Evolutionary conservation across 257 asterid species (phyloP), one percentile per base, ranked within the genome.

Genomic region (Capsicum chinense): DNA sequence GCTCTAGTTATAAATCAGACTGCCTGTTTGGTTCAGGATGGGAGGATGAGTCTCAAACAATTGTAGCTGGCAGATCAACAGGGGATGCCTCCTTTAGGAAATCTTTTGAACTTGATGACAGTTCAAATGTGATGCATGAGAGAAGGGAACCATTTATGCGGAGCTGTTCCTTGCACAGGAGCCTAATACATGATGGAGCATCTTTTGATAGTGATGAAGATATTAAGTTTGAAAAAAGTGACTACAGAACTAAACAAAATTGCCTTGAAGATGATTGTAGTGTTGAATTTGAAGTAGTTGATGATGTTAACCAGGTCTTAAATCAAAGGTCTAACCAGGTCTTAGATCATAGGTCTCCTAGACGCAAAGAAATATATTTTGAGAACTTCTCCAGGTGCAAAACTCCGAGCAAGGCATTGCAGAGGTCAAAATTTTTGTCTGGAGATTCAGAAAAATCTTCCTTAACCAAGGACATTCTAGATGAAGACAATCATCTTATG

Each of bases 131-230:
- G 73, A 64, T 42, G 50, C 74, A 86, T 86, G 91, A 87, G 47
- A 79, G 71, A 6, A 76, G 70, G 85, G 90, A 83, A 84, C 87
- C 94, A 81, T 83, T 86, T 87, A 86, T 92, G 54, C 85, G 87
- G 86, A 85, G 89, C 89, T 90, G 91, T 88, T 92, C 88, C 76
- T 85, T 73, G 80, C 87, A 62, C 79, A 89, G 86, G 87, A 80
- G 84, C 88, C 86, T 88, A 83, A 70, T 79, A 84, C 87, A 56
- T 71, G 86, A 89, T 60, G 89, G 59, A 85, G 84, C 87, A 57
- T 80, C 91, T 83, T 84, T 87, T 83, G 70, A 90, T 47, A 70
- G 87, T 84, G 89, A 91, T 86, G 91, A 79, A 63, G 86, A 58
- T 66, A 84, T 89, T 85, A 87, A 85, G 84, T 86, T 83, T 79